A percentile compares a stretch with the other conserved stretches of the same genome.
phyloP scores from a whole-genome alignment of 805 yeast species.

The Soucietia sequanensis region DNA sequence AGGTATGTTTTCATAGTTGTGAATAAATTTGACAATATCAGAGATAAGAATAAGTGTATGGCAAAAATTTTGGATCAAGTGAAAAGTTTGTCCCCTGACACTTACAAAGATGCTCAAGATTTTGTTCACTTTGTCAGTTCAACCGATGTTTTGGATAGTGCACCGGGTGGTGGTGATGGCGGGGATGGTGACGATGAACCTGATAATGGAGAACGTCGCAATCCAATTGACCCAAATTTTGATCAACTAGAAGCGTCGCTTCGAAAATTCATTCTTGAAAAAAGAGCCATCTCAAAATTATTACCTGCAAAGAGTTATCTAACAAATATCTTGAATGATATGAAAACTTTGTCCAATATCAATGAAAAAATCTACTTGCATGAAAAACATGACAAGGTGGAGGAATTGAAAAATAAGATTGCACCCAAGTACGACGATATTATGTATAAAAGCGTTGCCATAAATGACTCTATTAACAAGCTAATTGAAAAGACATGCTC shows the following conservation, averaged over 20 bases:
- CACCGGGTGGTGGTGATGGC: slow-evolving; percentile 36
- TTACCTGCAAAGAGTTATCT: slow-evolving; percentile 92
- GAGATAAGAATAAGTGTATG: slow-evolving; percentile 77
- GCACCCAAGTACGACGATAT: slow-evolving; percentile 63
- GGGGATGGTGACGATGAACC: slow-evolving; percentile 26
- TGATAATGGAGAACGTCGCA: slow-evolving; percentile 29
- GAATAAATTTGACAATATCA: slow-evolving; percentile 84
- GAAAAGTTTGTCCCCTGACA: slow-evolving; percentile 81
- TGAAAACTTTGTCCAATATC: slow-evolving; percentile 55
- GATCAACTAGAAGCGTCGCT: slow-evolving; percentile 82
- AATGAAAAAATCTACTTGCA: slow-evolving; percentile 56
- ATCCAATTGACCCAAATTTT: slow-evolving; percentile 58
- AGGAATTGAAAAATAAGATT: slow-evolving; percentile 50
- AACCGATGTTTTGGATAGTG: slow-evolving; percentile 39
- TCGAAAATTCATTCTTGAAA: slow-evolving; percentile 82
- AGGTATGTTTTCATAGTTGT: slow-evolving; percentile 91
- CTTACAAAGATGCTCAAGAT: slow-evolving; percentile 82
- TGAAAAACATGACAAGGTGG: slow-evolving; percentile 47
- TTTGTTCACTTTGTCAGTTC: slow-evolving; percentile 92
- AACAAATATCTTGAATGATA: slow-evolving; percentile 64
- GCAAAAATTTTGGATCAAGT: slow-evolving; percentile 81
- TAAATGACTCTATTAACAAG: slow-evolving; percentile 58
- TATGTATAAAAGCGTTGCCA: slow-evolving; percentile 48
- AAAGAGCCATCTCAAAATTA: slow-evolving; percentile 82
- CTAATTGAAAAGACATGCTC: slow-evolving; percentile 61